A percentile compares a stretch with the other conserved stretches of the same genome.
Conservation (phyloP, 2,329 filamentous ascomycete genomes). For the Purpureocillium takamizusanense region DNA sequence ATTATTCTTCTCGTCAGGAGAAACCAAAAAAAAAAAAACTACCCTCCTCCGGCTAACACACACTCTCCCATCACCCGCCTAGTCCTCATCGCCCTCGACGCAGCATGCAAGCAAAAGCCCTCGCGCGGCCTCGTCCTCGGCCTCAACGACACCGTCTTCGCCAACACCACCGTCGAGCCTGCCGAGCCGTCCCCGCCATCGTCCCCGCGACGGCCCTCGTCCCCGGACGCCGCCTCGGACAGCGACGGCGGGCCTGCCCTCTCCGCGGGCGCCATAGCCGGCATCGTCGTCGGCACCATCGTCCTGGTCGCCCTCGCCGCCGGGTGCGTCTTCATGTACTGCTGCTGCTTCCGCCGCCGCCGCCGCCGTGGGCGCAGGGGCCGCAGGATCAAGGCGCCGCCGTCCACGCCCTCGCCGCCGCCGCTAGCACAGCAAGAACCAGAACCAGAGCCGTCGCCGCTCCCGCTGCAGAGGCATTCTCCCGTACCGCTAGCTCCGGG, state of each 20-base stretch:
- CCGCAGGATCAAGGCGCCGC: too few species aligned
- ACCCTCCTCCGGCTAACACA: too few species aligned
- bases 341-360: too few species aligned
- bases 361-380: too few species aligned
- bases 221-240: background rate
- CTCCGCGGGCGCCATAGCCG: conserved; percentile 30
- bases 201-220: conserved; percentile 2
- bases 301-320: conserved; percentile 26
- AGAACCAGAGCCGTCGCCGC: too few species aligned
- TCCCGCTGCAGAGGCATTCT: too few species aligned
- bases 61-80: background rate
- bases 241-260: conserved; percentile 11
- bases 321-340: conserved; percentile 33
- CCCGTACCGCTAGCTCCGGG: too few species aligned
- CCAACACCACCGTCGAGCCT: conserved; percentile 19
- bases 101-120: conserved; percentile 41
- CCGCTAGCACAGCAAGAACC: conserved; percentile 17
- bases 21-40: too few species aligned
- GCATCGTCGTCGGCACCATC: conserved; percentile 30
- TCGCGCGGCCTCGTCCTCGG: conserved; percentile 23
- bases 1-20: too few species aligned
- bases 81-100: conserved; percentile 43
- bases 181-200: conserved; percentile 20
- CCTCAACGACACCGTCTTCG: conserved; percentile 37
- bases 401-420: too few species aligned